Percentiles rank a stretch among this genome's conserved stretches.
Evolutionary conservation across 495 filamentous ascomycete genomes (phyloP).

Genomic region (Barbatosphaeria neglecta): DNA sequence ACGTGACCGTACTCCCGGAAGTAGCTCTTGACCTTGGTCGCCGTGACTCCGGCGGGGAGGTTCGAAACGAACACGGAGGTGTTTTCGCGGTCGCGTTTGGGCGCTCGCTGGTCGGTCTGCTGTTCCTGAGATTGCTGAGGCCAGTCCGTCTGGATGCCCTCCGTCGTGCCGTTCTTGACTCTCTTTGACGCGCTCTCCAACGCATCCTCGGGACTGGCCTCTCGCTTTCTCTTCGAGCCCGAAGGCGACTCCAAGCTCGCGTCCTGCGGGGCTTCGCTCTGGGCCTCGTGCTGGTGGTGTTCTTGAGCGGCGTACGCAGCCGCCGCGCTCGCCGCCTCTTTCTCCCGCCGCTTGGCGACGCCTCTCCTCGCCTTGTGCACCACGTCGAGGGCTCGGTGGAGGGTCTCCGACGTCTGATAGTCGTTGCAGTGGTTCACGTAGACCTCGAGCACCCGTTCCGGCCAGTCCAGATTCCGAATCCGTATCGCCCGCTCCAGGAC

Average conservation of each 20-base stretch:
- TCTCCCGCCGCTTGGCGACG: slow-evolving; percentile 53
- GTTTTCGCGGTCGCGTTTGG: slow-evolving; percentile 80
- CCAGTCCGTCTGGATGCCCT: slow-evolving; percentile 13
- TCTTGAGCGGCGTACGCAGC: slow-evolving; percentile 9
- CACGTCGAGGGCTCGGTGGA: slow-evolving; percentile 57
- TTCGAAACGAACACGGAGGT: slow-evolving; percentile 71
- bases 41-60: slow-evolving; percentile 55
- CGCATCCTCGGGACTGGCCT: slow-evolving; percentile 30
- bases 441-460: slow-evolving; percentile 74
- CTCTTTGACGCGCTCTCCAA: slow-evolving; percentile 43
- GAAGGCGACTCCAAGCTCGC: slow-evolving; percentile 13
- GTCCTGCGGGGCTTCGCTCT: slow-evolving; percentile 17
- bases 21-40: slow-evolving; percentile 69
- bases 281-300: slow-evolving; percentile 10
- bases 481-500: slow-evolving; percentile 65
- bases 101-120: slow-evolving; percentile 12
- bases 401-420: slow-evolving; percentile 62
- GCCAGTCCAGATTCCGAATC: slow-evolving; percentile 70
- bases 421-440: slow-evolving; percentile 79
- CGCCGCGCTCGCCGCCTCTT: slow-evolving; percentile 49
- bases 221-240: slow-evolving; percentile 60
- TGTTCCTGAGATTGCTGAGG: slow-evolving; percentile 8
- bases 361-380: slow-evolving; percentile 52
- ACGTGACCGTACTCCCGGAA: slow-evolving; percentile 82
- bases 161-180: slow-evolving; percentile 35